Percentiles rank a stretch among this genome's conserved stretches.
Conservation (phyloP, 306 rosid genomes). For the Oemleria cerasiformis region DNA sequence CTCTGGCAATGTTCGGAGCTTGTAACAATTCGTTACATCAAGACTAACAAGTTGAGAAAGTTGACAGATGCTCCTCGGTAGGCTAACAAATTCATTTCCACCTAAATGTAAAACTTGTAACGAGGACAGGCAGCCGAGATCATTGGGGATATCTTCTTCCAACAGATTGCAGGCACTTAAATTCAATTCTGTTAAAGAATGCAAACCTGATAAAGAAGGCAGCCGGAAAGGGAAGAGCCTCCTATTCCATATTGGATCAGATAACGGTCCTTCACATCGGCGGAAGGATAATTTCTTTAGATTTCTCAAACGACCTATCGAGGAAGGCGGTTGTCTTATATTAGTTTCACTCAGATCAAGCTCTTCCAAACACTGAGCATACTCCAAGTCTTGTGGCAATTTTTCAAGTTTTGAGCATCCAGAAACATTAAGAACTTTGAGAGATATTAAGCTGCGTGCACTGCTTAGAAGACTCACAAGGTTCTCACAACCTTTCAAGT, state of each 20-base stretch:
- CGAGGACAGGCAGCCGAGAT: conserved; percentile 14
- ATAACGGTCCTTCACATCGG: background rate
- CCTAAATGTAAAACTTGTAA: conserved; percentile 12
- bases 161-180: conserved; percentile 16
- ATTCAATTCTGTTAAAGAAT: background rate
- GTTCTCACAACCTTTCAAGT: background rate
- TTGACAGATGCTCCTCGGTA: background rate
- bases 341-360: conserved; percentile 19
- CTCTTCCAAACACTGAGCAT: conserved; percentile 9
- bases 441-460: background rate
- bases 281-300: background rate
- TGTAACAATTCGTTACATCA: background rate
- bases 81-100: background rate
- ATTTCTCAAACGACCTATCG: conserved; percentile 2
- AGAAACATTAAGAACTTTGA: background rate
- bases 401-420: conserved; percentile 10
- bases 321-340: background rate
- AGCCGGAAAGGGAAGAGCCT: background rate
- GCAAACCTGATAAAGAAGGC: background rate
- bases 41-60: background rate
- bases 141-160: conserved; percentile 16
- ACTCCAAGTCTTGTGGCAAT: conserved; percentile 9
- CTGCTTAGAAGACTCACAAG: conserved; percentile 1
- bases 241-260: background rate
- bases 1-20: background rate